Evolutionary conservation across 306 rosid genomes (phyloP), one percentile per base, ranked within the genome.

Genomic region (Cercis canadensis): DNA sequence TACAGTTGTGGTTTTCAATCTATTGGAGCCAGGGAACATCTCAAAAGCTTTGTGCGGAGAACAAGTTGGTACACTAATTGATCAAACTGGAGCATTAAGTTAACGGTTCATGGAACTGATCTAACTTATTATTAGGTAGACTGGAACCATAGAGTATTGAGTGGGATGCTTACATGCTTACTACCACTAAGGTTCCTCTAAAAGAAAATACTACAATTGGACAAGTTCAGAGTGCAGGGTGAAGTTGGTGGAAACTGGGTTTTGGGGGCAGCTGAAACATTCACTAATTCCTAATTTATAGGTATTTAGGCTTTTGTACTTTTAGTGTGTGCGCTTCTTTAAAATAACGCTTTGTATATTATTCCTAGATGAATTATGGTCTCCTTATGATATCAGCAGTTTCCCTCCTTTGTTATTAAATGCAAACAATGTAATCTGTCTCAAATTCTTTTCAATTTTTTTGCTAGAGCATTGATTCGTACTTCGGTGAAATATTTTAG

Each of bases 31-130:
- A n/a, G 89, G 89, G 72, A 84, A 84, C 78, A 80, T 87, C 62
- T 87, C 92, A 65, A 87, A 79, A 78, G 92, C 92, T 8, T 70
- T 87, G 65, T 87, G 92, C 52, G 92, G 92, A 72, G 89, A 84
- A 40, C 89, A 87, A 72, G 87, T 87, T 19, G 89, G 89, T 56
- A 87, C 87, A 40, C 79, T 87, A 73, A 84, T 87, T 61, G 86
- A 87, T 74, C 87, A 82, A 75, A 61, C 81, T 10, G 92, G 92
- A 78, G 82, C 83, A 69, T 69, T 84, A 61, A 72, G 82, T 62
- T 84, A 76, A 82, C 72, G 70, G 19, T 55, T 81, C 44, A 61
- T 62, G 73, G 65, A 72, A 58, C 76, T 14, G 51, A 72, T 54
- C 68, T 59, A 75, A 66, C 21, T 54, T 61, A 74, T 61, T 67